These are phyloP conservation scores for Orobanche coerulescens DNA, from an alignment of 257 asterid species.

Conservation along the genomic window DNA sequence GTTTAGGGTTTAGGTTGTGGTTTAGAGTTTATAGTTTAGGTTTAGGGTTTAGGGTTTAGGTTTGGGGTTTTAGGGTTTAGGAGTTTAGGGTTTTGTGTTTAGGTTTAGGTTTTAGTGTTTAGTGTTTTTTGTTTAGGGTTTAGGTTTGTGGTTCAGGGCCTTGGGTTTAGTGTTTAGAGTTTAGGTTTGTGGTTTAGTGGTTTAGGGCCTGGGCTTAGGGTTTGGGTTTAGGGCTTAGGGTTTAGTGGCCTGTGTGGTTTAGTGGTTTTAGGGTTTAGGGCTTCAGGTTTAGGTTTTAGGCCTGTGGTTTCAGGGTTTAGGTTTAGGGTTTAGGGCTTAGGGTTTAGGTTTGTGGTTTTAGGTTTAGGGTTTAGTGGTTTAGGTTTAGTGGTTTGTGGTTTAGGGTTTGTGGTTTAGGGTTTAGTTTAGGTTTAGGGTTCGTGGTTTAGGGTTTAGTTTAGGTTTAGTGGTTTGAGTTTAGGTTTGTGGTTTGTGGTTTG, in stretches of 20 bases:
- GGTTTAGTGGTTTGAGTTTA: neutral
- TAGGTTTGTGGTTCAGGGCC: slow-evolving; percentile 16
- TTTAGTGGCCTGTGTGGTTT: slow-evolving; percentile 16
- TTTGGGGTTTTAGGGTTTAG: slow-evolving; percentile 24
- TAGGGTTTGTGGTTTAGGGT: slow-evolving; percentile 29
- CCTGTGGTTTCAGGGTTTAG: slow-evolving; percentile 18
- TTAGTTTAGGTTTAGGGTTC: slow-evolving; percentile 2
- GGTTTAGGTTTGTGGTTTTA: slow-evolving; percentile 13
- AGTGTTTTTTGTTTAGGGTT: slow-evolving; percentile 21
- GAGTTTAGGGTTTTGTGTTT: slow-evolving; percentile 25
- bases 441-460: neutral
- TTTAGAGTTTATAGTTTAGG: slow-evolving; percentile 25
- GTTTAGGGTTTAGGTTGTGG: slow-evolving; percentile 21
- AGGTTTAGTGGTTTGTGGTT: neutral
- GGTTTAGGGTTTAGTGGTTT: slow-evolving; percentile 21
- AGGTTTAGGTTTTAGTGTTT: slow-evolving; percentile 27
- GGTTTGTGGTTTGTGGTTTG: slow-evolving; percentile 21
- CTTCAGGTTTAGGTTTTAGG: slow-evolving; percentile 21
- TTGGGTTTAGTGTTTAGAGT: slow-evolving; percentile 22
- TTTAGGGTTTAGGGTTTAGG: slow-evolving; percentile 27
- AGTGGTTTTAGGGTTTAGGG: neutral
- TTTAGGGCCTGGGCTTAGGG: slow-evolving; percentile 24
- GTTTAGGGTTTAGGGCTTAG: slow-evolving; percentile 13
- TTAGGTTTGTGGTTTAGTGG: slow-evolving; percentile 24
- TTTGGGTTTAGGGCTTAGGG: slow-evolving; percentile 26